Evolutionary conservation across 805 yeast genomes (phyloP).

Genomic region (Torulaspora quercuum): DNA sequence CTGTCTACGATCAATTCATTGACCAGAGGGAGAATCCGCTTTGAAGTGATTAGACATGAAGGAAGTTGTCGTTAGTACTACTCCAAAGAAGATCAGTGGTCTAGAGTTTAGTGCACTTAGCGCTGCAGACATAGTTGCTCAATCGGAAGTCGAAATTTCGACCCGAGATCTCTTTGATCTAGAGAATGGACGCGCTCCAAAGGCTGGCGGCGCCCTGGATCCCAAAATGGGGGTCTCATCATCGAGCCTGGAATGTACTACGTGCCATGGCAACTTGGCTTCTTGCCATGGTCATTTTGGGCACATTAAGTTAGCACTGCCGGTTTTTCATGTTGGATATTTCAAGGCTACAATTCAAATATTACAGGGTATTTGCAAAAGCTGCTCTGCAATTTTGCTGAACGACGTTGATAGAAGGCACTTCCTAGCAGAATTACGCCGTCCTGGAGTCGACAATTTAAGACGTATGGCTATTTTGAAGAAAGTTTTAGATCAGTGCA

Average conservation of each 20-base stretch:
- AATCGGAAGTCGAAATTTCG: slow-evolving; percentile 89
- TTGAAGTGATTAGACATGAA: slow-evolving; percentile 27
- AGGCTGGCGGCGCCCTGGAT: slow-evolving; percentile 83
- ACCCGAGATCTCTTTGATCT: slow-evolving; percentile 90
- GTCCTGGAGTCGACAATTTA: slow-evolving; percentile 85
- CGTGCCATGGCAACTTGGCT: slow-evolving; percentile 89
- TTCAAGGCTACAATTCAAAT: slow-evolving; percentile 88
- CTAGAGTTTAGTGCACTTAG: slow-evolving; percentile 91
- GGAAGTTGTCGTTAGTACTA: slow-evolving; percentile 56
- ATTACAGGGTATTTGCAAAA: slow-evolving; percentile 86
- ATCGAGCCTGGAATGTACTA: slow-evolving; percentile 77
- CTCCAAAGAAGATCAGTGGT: slow-evolving; percentile 88
- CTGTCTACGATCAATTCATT: too few species aligned
- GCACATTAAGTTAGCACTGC: slow-evolving; percentile 85
- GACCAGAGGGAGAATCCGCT: too few species aligned
- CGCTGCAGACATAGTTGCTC: slow-evolving; percentile 85
- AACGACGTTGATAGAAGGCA: slow-evolving; percentile 68
- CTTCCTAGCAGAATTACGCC: slow-evolving; percentile 72
- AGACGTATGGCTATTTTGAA: slow-evolving; percentile 87
- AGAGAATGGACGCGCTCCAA: slow-evolving; percentile 84
- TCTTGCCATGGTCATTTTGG: slow-evolving; percentile 99
- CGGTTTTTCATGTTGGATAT: slow-evolving; percentile 97
- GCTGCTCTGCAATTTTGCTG: slow-evolving; percentile 73
- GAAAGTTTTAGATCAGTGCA: slow-evolving; percentile 84
- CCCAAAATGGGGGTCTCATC: slow-evolving; percentile 91